phyloP scores from a whole-genome alignment of 1,284 basidiomycete species.

The Fomitopsis schrenkii region DNA sequence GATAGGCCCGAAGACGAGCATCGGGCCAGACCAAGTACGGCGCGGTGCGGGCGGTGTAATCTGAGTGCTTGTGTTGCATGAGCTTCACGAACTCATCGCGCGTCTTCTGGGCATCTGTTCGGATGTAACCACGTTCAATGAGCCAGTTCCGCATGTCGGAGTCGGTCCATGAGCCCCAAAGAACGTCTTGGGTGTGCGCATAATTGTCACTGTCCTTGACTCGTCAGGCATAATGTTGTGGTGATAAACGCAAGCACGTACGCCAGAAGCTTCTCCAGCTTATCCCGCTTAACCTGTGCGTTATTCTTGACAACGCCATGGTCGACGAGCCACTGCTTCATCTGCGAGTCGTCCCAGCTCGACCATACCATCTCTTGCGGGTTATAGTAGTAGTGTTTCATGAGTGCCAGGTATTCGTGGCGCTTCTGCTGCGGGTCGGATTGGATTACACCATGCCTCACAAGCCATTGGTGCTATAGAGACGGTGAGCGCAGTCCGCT shows the following conservation, averaged over 20 bases:
- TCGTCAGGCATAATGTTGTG: neutral
- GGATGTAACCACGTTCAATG: constrained; percentile 69
- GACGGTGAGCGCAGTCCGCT: neutral
- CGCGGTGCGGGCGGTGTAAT: constrained; percentile 39
- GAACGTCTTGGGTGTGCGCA: constrained; percentile 57
- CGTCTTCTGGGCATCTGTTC: constrained; percentile 59
- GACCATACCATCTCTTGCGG: constrained; percentile 57
- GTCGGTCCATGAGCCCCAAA: constrained; percentile 77
- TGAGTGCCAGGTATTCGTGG: constrained; percentile 63
- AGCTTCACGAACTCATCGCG: constrained; percentile 70
- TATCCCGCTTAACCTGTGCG: constrained; percentile 68
- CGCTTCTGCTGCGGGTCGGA: constrained; percentile 59
- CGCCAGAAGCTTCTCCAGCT: constrained; percentile 71
- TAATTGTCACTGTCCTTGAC: constrained; percentile 64
- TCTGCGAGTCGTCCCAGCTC: constrained; percentile 66
- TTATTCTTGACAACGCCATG: constrained; percentile 68
- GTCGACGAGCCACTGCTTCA: constrained; percentile 70
- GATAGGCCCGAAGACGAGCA: constrained; percentile 79
- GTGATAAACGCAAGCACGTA: constrained; percentile 27
- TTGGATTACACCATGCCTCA: constrained; percentile 69
- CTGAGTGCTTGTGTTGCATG: constrained; percentile 63
- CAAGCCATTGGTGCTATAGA: constrained; percentile 74
- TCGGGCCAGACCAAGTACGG: constrained; percentile 87
- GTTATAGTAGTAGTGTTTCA: constrained; percentile 80
- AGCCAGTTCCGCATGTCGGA: constrained; percentile 77